phyloP scores from a whole-genome alignment of 2,329 filamentous ascomycete species.

The Fusarium globosum region DNA sequence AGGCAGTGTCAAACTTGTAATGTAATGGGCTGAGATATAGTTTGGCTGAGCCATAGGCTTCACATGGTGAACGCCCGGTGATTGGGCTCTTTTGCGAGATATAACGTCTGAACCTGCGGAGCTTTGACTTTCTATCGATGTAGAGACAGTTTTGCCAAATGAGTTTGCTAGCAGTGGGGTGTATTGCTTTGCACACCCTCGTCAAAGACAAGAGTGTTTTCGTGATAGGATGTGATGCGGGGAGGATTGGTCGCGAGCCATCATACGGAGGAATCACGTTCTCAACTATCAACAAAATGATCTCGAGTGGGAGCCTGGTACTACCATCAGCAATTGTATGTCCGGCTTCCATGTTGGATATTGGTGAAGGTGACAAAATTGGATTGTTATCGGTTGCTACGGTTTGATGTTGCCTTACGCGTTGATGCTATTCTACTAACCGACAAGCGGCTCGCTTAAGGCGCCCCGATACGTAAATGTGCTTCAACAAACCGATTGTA shows the following conservation, averaged over 20 bases:
- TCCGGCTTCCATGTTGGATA: background rate
- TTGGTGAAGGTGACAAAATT: background rate
- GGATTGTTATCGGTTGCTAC: background rate
- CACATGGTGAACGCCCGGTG: background rate
- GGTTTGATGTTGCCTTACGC: background rate
- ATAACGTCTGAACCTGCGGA: background rate
- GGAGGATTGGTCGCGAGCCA: background rate
- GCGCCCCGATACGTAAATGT: background rate
- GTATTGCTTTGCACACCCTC: constrained; percentile 7
- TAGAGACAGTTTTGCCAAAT: constrained; percentile 26
- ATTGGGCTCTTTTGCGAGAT: background rate
- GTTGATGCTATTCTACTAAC: background rate
- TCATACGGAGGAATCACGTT: background rate
- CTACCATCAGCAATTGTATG: accelerated
- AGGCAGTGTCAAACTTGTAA: background rate
- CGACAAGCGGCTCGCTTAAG: background rate
- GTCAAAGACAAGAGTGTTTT: constrained; percentile 20
- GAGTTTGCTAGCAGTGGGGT: constrained; percentile 1
- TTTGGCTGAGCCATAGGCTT: background rate
- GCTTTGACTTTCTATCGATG: constrained; percentile 8
- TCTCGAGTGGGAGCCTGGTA: background rate
- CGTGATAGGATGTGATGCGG: constrained; percentile 3
- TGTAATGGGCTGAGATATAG: constrained; percentile 9
- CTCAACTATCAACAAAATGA: constrained; percentile 28
- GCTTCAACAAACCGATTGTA: background rate